A percentile compares a stretch with the other conserved stretches of the same genome.
These are phyloP conservation scores for Marasmius sp. DNA, from an alignment of 1,284 basidiomycete species.

Conservation along the genomic window DNA sequence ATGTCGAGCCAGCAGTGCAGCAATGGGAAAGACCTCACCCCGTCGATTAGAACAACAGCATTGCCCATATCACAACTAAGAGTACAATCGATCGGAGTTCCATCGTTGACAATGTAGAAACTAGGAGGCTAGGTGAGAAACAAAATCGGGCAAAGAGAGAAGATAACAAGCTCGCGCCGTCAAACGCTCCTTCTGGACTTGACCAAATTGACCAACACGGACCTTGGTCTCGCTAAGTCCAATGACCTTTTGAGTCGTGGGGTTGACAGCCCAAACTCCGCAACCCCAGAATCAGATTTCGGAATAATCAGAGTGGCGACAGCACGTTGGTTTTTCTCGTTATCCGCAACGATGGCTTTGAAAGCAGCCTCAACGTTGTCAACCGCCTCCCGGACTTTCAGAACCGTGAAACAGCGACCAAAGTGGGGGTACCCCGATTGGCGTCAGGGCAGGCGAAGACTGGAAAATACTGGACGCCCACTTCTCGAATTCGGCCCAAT, in stretches of 20 bases:
- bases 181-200: not conserved
- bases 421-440: not conserved
- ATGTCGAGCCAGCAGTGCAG: not conserved
- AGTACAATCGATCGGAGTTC: not conserved
- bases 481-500: not conserved
- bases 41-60: not conserved
- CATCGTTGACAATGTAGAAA: conserved; percentile 5
- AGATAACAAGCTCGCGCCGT: not conserved
- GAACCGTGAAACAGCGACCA: conserved; percentile 1
- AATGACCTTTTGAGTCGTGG: not conserved
- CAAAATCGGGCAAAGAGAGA: not conserved
- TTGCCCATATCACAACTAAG: not conserved
- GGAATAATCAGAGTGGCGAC: not conserved
- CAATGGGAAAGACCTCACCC: not conserved
- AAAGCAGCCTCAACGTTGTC: not conserved
- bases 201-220: not conserved
- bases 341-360: not conserved
- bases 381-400: not conserved
- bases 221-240: conserved; percentile 1
- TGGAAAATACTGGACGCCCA: not conserved
- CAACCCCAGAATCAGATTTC: not conserved
- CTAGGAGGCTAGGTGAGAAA: not conserved
- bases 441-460: not conserved
- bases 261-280: not conserved
- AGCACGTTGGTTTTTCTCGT: not conserved